Percentiles rank a stretch among this genome's conserved stretches.
Evolutionary conservation across 2,329 filamentous ascomycete genomes (phyloP).

Genomic region (Graphiopsis chlorocephala): DNA sequence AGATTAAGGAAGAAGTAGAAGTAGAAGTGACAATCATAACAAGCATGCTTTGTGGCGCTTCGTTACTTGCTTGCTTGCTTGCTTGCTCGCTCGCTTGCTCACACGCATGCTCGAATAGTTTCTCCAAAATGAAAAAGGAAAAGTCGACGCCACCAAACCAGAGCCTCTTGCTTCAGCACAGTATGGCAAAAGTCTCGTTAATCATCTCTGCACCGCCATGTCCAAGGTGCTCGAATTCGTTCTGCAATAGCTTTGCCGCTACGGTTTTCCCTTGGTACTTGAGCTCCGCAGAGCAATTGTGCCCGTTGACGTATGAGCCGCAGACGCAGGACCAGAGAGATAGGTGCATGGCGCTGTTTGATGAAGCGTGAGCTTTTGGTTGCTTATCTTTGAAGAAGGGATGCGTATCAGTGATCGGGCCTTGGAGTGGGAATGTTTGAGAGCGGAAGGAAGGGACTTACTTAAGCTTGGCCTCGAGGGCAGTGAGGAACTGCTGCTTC

Average conservation of each 20-base stretch:
- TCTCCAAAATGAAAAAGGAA: not conserved
- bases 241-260: not conserved
- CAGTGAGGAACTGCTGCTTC: slow-evolving; percentile 28
- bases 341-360: not conserved
- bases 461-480: slow-evolving; percentile 31
- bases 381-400: slow-evolving; percentile 11
- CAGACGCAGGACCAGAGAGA: slow-evolving; percentile 28
- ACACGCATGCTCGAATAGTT: not conserved
- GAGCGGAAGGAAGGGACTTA: slow-evolving; percentile 24
- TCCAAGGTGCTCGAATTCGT: not conserved
- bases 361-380: slow-evolving; percentile 1
- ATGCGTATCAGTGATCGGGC: slow-evolving; percentile 9
- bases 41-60: not conserved
- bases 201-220: not conserved
- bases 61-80: not conserved
- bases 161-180: not conserved
- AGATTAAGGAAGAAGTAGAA: not conserved
- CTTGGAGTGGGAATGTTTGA: not conserved
- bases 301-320: slow-evolving; percentile 21
- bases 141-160: not conserved
- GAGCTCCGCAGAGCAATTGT: slow-evolving; percentile 22
- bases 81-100: not conserved
- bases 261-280: not conserved
- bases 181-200: not conserved
- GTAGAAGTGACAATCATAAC: not conserved